Base-by-base conservation (phyloP, 1,139 yeast species). In the Candida gigantensis region DNA sequence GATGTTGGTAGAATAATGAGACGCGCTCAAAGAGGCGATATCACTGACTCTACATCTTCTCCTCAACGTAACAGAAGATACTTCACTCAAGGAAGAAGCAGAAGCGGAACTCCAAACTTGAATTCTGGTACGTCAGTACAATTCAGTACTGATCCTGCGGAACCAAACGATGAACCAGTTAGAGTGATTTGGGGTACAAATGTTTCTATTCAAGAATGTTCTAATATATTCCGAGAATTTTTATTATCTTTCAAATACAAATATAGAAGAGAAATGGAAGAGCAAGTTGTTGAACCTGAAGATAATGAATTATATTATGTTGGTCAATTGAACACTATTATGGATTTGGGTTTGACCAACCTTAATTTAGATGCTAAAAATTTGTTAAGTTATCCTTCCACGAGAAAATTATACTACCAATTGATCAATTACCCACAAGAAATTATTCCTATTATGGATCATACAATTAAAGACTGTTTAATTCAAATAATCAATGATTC, bases 141-240 rank as follows among this genome's bases (percentile, higher is more conserved):
- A 27, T 47, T 61, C 11, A 54, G 50, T 36, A 55, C 66, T 11
- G 68, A 62, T 23, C 55, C 57, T 10, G 43, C 47, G 18, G 57
- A 43, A 31, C 35, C 28, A 29, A 52, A 50, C 24, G 81, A 76
- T 42, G 94, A 83, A 47, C 94, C 95, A 1, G 79, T 82, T 23
- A 77, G 95, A 54, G 95, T 92, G 39, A 90, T 92, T 53, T 92
- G 99, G 99, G 99, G 99, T 59, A 92, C 99, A 2, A 90, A 92
- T 56, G 96, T 92, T 20, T 84, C 95, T 28, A 89, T 94, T 51
- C 86, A 81, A 52, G 96, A 92, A 53, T 83, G 92, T 51, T 77
- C 87, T 36, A 82, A 79, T 47, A 73, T 77, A 35, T 92, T 92
- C 65, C 74, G 95, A 46, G 84, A 83, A 46, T 94, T 92, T 50